Base-by-base conservation (phyloP, 1,284 basidiomycete species). In the Vanrija sp. region DNA sequence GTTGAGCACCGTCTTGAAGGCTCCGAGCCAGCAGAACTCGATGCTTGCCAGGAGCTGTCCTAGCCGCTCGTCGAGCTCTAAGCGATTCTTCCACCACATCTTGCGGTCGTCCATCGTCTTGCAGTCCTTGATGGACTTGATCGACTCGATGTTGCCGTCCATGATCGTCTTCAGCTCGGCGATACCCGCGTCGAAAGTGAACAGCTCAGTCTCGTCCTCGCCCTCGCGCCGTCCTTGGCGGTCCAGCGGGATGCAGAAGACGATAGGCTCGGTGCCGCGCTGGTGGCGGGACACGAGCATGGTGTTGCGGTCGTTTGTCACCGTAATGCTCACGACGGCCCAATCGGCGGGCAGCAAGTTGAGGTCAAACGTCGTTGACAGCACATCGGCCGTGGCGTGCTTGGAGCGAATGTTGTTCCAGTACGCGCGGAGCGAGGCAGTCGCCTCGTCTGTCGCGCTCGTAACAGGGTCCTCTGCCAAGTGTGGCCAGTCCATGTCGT, bases 11-110 rank as follows among this genome's bases (percentile, higher is more conserved):
- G 88, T 87, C 89, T 98, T 98, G 83, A 97, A 98, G 21, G 88
- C 92, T 1, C 96, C 95, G 3, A 99, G 80, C 96, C 96, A 98
- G 66, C 88, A 91, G 66, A 89, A 91, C 72, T 98, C 95, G 38
- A 99, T 86, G 60, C 86, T 89, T 59, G 85, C 84, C 26, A 97
- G 76, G 9, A 99, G 78, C 38, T 85, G 83, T 48, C 84, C 80
- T 68, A 99, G 73, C 26, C 91, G 82, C 47, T 79, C 80, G 69
- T 98, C 94, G 28, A 98, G 81, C 26, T 81, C 82, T 43, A 81
- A 79, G 12, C 92, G 82, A 50, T 86, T 82, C 39, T 83, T 84
- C 95, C 95, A 98, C 95, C 95, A 98, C 16, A 45, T 64, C 38
- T 51, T 54, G 46, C 57, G 56, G 44, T 60, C 62, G 16, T 65